Evolutionary conservation across 2,329 filamentous ascomycete species (phyloP), one percentile per base, ranked within the genome.

Genomic region (Akanthomyces dipterigenus): DNA sequence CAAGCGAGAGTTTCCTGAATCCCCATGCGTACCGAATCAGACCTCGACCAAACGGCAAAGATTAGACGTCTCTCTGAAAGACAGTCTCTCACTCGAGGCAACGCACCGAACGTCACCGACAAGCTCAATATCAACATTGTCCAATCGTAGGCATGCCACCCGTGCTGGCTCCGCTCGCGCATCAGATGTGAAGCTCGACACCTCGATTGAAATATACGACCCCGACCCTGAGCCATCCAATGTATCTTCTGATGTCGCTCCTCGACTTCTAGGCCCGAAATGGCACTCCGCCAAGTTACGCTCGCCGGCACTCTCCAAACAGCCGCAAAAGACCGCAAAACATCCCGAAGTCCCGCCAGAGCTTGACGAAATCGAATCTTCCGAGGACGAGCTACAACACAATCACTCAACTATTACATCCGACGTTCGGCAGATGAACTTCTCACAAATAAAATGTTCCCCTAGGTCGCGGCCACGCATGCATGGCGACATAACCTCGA

Each of bases 41-140:
- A 65, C 63, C 34, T 28, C 64, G 14, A 57, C 56, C 5, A 72
- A 72, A 63, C 65, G 70, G 45, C 65, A 66, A 46, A 71, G 64
- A 38, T 43, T 50, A 61, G 43, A 42, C 3, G 28, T 8, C 14
- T n/a, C 14, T n/a, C 26, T 49, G 2, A 18, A 20, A 22, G 48
- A 53, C 6, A 34, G n/a, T 38, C 11, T 43, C 12, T n/a, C 16
- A 3, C 38, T 9, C n/a, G 48, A 60, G 43, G 9, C 48, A 18
- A 8, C 5, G 9, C 11, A 22, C 12, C 9, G 3, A 36, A 31
- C 14, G 14, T 31, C 14, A 16, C 56, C 38, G n/a, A 7, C 26
- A 18, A 60, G 9, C 14, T 36, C 38, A 26, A 45, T 38, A 34
- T 20, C 20, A 36, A 43, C 12, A n/a, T n/a, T 22, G 36, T 12